A percentile compares a stretch with the other conserved stretches of the same genome.
Conservation (phyloP, 2,329 filamentous ascomycete genomes). For the Purpureocillium takamizusanense region DNA sequence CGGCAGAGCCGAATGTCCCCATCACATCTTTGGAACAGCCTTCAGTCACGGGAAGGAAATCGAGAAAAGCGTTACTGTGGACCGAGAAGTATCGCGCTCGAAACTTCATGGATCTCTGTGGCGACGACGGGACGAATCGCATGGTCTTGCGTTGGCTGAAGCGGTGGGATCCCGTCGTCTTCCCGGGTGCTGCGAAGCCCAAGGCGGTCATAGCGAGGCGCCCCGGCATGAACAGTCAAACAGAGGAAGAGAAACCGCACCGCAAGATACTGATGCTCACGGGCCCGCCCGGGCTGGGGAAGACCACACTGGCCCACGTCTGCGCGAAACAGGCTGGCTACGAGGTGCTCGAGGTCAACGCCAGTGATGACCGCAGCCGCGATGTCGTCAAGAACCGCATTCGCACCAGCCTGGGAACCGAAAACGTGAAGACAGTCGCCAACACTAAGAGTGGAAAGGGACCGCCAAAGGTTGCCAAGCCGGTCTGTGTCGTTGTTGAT, state of each 20-base stretch:
- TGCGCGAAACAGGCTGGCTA: slow-evolving; percentile 94
- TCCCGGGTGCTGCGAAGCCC: slow-evolving; percentile 61
- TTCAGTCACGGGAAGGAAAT: slow-evolving; percentile 23
- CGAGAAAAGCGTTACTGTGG: slow-evolving; percentile 62
- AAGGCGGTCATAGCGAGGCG: slow-evolving; percentile 37
- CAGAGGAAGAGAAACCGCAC: slow-evolving; percentile 65
- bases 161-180: slow-evolving; percentile 86
- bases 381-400: slow-evolving; percentile 89
- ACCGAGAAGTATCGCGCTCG: slow-evolving; percentile 94
- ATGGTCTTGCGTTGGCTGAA: slow-evolving; percentile 90
- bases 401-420: slow-evolving; percentile 83
- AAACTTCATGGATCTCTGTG: slow-evolving; percentile 86
- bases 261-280: slow-evolving; percentile 84
- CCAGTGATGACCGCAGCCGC: slow-evolving; percentile 85
- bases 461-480: slow-evolving; percentile 64
- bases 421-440: slow-evolving; percentile 75
- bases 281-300: slow-evolving; percentile 86
- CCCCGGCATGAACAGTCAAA: slow-evolving; percentile 31
- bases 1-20: slow-evolving; percentile 20
- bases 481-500: slow-evolving; percentile 89
- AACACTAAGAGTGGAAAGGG: slow-evolving; percentile 46
- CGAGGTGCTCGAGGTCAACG: slow-evolving; percentile 94
- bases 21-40: slow-evolving; percentile 32
- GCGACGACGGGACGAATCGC: slow-evolving; percentile 89
- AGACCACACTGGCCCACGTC: slow-evolving; percentile 93